phyloP scores from a whole-genome alignment of 306 rosid genomes.

The Pyrus bretschneideri region DNA sequence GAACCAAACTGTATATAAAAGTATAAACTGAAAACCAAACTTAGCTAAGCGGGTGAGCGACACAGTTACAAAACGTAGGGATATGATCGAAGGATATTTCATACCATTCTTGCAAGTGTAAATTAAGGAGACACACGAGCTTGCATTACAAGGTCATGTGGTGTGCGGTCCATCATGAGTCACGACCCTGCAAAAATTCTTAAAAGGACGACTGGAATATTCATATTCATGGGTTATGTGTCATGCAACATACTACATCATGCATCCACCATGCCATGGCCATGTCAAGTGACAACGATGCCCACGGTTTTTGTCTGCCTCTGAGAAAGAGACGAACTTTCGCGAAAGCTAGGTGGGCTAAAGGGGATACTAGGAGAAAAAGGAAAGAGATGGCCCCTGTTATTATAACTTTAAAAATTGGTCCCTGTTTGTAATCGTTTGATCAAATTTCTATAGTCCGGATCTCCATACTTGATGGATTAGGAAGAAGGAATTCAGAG shows the following conservation, averaged over 20 bases:
- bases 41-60: no score
- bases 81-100: no score
- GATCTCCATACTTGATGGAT: fast-evolving
- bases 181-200: not conserved
- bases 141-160: not conserved
- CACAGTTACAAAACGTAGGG: no score
- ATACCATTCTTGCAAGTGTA: not conserved
- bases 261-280: not conserved
- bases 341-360: constrained; percentile 7
- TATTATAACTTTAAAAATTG: no score
- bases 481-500: fast-evolving
- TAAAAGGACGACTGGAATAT: not conserved
- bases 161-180: not conserved
- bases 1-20: no score
- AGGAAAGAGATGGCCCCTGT: not conserved
- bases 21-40: no score
- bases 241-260: not conserved
- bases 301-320: constrained; percentile 26
- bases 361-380: not conserved
- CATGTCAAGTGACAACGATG: constrained; percentile 12
- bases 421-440: fast-evolving
- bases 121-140: not conserved
- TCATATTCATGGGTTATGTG: not conserved
- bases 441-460: no score
- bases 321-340: constrained; percentile 33